Evolutionary conservation across 1,139 yeast species (phyloP).

Genomic region (Geotrichum reessii): DNA sequence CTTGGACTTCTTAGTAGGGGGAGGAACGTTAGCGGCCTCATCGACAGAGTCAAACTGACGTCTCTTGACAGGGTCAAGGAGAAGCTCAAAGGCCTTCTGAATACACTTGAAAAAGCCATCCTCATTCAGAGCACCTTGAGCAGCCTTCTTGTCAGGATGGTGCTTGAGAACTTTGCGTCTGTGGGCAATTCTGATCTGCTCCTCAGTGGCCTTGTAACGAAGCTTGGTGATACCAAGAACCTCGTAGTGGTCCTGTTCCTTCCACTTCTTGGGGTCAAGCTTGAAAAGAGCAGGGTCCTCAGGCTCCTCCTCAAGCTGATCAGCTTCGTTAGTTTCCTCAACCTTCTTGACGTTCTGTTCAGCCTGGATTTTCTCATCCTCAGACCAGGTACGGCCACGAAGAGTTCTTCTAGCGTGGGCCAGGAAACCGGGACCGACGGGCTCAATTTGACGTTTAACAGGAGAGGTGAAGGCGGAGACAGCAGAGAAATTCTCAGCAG

Average conservation of each 20-base stretch:
- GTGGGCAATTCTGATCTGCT: constrained; percentile 93
- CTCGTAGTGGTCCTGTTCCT: constrained; percentile 90
- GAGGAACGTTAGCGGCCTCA: constrained; percentile 73
- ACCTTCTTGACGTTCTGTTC: constrained; percentile 74
- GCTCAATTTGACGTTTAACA: constrained; percentile 84
- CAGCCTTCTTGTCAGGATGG: constrained; percentile 96
- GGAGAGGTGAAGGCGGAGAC: constrained; percentile 49
- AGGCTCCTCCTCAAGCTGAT: constrained; percentile 69
- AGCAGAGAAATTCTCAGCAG: constrained; percentile 33
- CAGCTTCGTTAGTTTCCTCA: constrained; percentile 66
- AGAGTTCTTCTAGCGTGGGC: constrained; percentile 96
- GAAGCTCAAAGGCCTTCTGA: constrained; percentile 90
- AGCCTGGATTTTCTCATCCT: constrained; percentile 90
- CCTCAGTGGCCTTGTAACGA: constrained; percentile 87
- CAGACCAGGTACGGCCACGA: constrained; percentile 98
- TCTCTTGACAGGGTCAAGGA: constrained; percentile 81
- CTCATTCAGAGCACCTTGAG: constrained; percentile 81
- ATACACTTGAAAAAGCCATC: constrained; percentile 98
- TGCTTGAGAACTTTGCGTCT: constrained; percentile 94
- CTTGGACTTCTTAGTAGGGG: constrained; percentile 54
- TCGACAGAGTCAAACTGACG: constrained; percentile 95
- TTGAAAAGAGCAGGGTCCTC: constrained; percentile 65
- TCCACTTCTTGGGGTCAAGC: constrained; percentile 98
- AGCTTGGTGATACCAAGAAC: constrained; percentile 89
- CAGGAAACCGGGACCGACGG: constrained; percentile 91